A percentile compares a stretch with the other conserved stretches of the same genome.
These are phyloP conservation scores for Larix kaempferi DNA, from an alignment of 75 land plant species.

Conservation along the genomic window DNA sequence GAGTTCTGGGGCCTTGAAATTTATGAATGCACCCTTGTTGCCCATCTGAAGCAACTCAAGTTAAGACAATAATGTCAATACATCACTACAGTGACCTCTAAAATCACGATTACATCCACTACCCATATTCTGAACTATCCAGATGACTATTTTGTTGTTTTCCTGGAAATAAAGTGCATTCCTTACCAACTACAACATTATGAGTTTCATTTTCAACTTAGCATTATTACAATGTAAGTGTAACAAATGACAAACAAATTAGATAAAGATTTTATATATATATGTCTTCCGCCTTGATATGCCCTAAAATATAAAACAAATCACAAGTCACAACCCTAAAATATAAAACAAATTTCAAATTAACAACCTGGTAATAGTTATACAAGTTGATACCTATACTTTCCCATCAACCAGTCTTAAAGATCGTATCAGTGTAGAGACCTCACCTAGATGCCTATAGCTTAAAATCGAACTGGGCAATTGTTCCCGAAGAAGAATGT, in stretches of 20 bases:
- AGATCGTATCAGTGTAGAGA: too few species aligned
- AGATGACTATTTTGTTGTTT: background rate
- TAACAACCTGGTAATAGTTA: too few species aligned
- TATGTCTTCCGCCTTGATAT: background rate
- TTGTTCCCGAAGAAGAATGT: background rate
- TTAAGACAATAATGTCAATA: background rate
- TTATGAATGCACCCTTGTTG: conserved; percentile 94
- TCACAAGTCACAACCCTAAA: too few species aligned
- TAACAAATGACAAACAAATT: too few species aligned
- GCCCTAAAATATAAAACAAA: background rate
- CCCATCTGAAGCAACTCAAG: conserved; percentile 67
- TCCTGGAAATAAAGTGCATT: background rate
- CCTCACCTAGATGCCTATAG: background rate
- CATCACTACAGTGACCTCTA: background rate
- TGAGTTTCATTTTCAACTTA: background rate
- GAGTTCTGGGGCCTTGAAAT: conserved; percentile 78
- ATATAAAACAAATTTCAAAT: too few species aligned
- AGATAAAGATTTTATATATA: too few species aligned
- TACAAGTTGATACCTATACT: background rate
- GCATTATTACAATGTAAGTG: too few species aligned
- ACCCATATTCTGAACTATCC: background rate
- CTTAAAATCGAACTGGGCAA: background rate
- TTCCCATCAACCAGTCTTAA: too few species aligned
- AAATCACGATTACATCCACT: background rate
- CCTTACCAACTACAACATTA: background rate